phyloP scores from a whole-genome alignment of 345 rosid species.

The Boechera retrofracta region DNA sequence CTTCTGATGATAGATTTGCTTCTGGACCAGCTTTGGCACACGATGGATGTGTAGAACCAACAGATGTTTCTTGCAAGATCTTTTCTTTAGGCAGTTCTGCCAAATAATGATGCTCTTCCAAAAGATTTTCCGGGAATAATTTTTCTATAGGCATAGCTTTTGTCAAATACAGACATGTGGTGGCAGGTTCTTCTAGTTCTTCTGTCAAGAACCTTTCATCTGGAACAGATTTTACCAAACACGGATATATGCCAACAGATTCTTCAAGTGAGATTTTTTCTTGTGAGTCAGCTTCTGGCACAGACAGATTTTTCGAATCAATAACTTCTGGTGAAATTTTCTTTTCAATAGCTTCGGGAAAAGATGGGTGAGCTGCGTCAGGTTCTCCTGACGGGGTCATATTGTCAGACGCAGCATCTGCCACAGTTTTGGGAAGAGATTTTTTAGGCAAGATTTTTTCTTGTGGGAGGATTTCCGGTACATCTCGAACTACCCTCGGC shows the following conservation, averaged over 20 bases:
- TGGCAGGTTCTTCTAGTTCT: constrained; percentile 22
- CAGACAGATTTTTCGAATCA: constrained; percentile 1
- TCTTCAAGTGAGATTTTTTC: constrained; percentile 16
- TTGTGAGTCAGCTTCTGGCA: constrained; percentile 24
- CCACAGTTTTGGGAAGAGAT: constrained; percentile 27
- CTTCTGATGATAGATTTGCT: constrained; percentile 24
- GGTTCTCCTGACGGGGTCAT: constrained; percentile 20
- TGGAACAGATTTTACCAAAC: constrained; percentile 28
- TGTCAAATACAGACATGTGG: constrained; percentile 4
- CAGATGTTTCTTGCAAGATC: constrained; percentile 21
- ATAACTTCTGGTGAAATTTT: constrained; percentile 14
- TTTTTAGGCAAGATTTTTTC: constrained; percentile 7
- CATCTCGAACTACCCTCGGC: background rate
- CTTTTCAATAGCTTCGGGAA: constrained; percentile 17
- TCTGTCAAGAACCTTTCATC: constrained; percentile 28
- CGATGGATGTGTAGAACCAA: constrained; percentile 12
- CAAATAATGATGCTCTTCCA: constrained; percentile 18
- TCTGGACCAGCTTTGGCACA: constrained; percentile 31
- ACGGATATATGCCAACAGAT: constrained; percentile 20
- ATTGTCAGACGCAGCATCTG: constrained; percentile 29
- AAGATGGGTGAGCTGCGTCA: constrained; percentile 26
- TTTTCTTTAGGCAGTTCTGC: constrained; percentile 33
- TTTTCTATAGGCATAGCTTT: constrained; percentile 14
- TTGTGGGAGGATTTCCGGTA: background rate
- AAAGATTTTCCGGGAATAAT: constrained; percentile 18